phyloP scores from a whole-genome alignment of 164 flowering plant species.

The Liquidambar formosana region DNA sequence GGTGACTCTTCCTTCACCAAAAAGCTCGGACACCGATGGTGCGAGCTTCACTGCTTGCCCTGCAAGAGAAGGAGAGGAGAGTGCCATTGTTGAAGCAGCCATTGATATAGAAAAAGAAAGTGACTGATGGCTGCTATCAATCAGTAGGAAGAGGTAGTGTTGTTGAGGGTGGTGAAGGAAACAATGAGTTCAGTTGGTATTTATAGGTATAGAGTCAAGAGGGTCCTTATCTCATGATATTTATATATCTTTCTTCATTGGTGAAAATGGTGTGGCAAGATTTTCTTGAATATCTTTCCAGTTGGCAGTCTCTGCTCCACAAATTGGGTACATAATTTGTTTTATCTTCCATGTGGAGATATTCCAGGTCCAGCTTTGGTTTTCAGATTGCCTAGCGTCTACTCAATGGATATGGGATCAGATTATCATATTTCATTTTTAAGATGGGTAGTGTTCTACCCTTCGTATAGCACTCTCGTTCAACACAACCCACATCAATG shows the following conservation, averaged over 20 bases:
- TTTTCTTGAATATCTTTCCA: too few species aligned
- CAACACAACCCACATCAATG: too few species aligned
- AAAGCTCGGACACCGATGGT: background rate
- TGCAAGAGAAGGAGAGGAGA: slow-evolving; percentile 14
- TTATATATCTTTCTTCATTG: background rate
- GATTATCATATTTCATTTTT: too few species aligned
- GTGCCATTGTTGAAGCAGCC: slow-evolving; percentile 18
- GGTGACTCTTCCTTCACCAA: slow-evolving; percentile 14
- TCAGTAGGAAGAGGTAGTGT: background rate
- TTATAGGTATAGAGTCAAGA: background rate
- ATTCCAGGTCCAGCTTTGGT: too few species aligned
- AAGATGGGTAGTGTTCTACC: too few species aligned
- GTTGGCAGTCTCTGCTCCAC: too few species aligned
- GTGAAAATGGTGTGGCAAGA: background rate
- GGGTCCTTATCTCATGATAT: background rate
- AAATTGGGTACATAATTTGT: too few species aligned
- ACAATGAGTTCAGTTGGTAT: background rate
- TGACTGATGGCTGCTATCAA: background rate
- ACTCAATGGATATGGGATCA: too few species aligned
- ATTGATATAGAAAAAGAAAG: background rate
- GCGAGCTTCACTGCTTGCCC: slow-evolving; percentile 15
- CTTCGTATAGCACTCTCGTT: too few species aligned
- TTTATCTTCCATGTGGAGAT: too few species aligned
- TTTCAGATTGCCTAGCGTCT: too few species aligned
- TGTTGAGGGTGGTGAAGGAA: background rate